phyloP scores from a whole-genome alignment of 306 rosid species.

The Sindora glabra region DNA sequence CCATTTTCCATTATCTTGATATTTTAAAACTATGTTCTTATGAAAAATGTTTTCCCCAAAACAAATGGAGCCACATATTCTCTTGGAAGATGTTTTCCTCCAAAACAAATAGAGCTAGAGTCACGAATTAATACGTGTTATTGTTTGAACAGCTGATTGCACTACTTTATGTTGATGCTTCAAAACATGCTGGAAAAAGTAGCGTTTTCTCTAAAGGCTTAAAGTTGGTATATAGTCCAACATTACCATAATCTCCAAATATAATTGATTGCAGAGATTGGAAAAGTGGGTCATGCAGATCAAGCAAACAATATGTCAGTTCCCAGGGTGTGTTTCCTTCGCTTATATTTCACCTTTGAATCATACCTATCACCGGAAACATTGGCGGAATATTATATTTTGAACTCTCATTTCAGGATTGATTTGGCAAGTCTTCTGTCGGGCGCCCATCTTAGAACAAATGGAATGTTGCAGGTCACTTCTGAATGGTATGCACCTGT shows the following conservation, averaged over 20 bases:
- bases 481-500: conserved; percentile 68
- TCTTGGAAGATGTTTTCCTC: too few species aligned
- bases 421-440: conserved; percentile 89
- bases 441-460: conserved; percentile 80
- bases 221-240: conserved; percentile 6
- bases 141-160: conserved; percentile 77
- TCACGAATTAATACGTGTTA: too few species aligned
- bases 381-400: conserved; percentile 6
- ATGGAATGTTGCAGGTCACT: conserved; percentile 98
- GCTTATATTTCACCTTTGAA: background rate
- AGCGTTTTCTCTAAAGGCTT: conserved; percentile 16
- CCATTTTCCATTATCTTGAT: too few species aligned
- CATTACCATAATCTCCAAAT: conserved; percentile 6
- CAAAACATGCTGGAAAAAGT: too few species aligned
- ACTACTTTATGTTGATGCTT: too few species aligned
- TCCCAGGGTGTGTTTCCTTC: conserved; percentile 72
- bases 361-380: background rate
- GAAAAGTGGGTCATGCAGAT: conserved; percentile 83
- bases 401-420: conserved; percentile 53
- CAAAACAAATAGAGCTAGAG: too few species aligned
- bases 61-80: too few species aligned
- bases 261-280: conserved; percentile 54
- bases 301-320: conserved; percentile 99
- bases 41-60: too few species aligned
- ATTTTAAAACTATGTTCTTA: too few species aligned